Evolutionary conservation across 2,329 filamentous ascomycete species (phyloP).

Genomic region (Colletotrichum paranaense): DNA sequence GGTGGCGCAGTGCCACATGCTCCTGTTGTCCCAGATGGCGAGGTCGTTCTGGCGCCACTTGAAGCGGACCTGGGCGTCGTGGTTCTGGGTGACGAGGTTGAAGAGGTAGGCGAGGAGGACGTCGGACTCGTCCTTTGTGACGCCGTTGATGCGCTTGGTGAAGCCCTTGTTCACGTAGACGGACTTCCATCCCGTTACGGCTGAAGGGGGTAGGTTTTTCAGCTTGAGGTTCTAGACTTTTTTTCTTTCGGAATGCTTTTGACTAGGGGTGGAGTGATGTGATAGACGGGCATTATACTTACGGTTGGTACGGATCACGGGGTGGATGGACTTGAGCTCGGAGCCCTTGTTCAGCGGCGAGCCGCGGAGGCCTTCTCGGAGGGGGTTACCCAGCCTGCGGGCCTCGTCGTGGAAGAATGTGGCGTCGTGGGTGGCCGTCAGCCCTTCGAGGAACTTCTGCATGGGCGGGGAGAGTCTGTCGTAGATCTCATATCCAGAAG

Average conservation of each 20-base stretch:
- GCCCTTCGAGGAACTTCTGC: constrained; percentile 57
- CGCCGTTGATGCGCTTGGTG: constrained; percentile 65
- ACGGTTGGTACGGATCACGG: constrained; percentile 68
- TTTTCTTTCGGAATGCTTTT: too few species aligned
- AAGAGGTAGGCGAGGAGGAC: constrained; percentile 60
- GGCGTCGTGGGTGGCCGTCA: constrained; percentile 62
- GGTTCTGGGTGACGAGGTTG: constrained; percentile 63
- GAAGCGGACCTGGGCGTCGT: constrained; percentile 67
- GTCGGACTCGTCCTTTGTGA: constrained; percentile 65
- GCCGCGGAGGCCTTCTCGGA: constrained; percentile 58
- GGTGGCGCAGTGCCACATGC: constrained; percentile 64
- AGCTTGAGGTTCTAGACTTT: neutral
- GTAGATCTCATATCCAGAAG: constrained; percentile 64
- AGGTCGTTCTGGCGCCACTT: constrained; percentile 64
- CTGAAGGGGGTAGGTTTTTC: constrained; percentile 5
- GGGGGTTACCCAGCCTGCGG: constrained; percentile 55
- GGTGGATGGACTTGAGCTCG: constrained; percentile 61
- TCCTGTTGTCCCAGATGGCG: constrained; percentile 75
- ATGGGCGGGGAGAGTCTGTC: constrained; percentile 63
- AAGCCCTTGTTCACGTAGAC: constrained; percentile 63
- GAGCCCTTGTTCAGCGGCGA: constrained; percentile 68
- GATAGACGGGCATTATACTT: neutral
- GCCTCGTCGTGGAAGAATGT: constrained; percentile 64
- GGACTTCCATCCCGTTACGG: constrained; percentile 68
- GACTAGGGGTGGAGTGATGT: neutral